These are phyloP conservation scores for Paxillus rubicundulus DNA, from an alignment of 768 basidiomycete species.

Conservation along the genomic window DNA sequence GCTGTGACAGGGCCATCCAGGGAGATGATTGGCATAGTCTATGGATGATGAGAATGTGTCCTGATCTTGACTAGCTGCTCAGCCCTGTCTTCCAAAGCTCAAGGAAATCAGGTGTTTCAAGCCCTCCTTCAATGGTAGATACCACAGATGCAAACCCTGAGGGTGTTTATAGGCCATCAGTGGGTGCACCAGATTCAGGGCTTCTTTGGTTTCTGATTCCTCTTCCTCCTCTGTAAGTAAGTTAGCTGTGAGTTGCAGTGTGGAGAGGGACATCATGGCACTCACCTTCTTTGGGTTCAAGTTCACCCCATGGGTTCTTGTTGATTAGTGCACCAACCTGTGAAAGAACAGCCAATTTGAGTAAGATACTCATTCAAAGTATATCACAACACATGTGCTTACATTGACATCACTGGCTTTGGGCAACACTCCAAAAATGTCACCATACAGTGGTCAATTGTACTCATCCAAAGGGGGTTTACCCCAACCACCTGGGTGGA, in stretches of 20 bases:
- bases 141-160: conserved; percentile 93
- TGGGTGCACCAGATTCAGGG: conserved; percentile 48
- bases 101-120: conserved; percentile 98
- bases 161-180: conserved; percentile 89
- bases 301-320: conserved; percentile 91
- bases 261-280: conserved; percentile 2
- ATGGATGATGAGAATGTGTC: too few relatives aligned
- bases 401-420: conserved; percentile 75
- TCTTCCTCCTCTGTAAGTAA: conserved; percentile 57
- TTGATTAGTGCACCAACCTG: conserved; percentile 86
- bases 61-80: too few relatives aligned
- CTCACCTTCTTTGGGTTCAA: conserved; percentile 92
- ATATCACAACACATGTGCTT: conserved; percentile 29
- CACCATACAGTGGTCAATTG: conserved; percentile 95
- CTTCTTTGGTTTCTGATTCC: conserved; percentile 61
- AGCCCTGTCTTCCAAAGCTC: conserved; percentile 77
- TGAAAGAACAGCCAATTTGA: conserved; percentile 8
- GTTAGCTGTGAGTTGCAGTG: neutral
- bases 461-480: conserved; percentile 98
- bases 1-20: too few relatives aligned
- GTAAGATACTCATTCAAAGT: neutral
- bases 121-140: conserved; percentile 93
- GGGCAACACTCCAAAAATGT: conserved; percentile 93
- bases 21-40: too few relatives aligned
- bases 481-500: conserved; percentile 99